Evolutionary conservation across 129 eudicot species (phyloP).

Genomic region (Pulicaria dysenterica): DNA sequence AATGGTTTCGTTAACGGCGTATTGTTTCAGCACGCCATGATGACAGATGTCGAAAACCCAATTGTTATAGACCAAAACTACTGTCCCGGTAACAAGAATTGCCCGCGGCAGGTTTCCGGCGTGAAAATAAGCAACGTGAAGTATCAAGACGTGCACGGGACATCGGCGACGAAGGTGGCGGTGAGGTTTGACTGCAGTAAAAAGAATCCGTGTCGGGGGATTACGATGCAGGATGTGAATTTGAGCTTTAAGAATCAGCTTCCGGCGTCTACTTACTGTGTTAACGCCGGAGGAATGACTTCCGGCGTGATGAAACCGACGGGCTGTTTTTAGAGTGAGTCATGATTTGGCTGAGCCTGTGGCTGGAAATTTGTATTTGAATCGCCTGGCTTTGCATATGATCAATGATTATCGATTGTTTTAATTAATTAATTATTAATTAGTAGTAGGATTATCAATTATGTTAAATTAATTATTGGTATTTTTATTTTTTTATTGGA

Average conservation of each 20-base stretch:
- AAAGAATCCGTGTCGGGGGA: conserved; percentile 48
- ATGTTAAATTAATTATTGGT: background rate
- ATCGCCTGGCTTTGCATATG: conserved; percentile 40
- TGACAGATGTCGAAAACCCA: conserved; percentile 60
- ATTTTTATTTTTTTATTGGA: background rate
- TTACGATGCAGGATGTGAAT: conserved; percentile 50
- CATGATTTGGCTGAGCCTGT: conserved; percentile 28
- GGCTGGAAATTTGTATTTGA: conserved; percentile 31
- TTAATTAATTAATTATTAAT: background rate
- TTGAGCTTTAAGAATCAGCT: conserved; percentile 35
- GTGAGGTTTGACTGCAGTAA: conserved; percentile 58
- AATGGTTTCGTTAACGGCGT: conserved; percentile 52
- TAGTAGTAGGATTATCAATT: conserved; percentile 15
- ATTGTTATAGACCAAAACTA: conserved; percentile 62
- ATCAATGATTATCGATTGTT: no score
- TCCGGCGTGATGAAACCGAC: conserved; percentile 50
- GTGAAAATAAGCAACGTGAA: conserved; percentile 50
- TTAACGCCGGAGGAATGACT: conserved; percentile 49
- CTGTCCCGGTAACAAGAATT: conserved; percentile 45
- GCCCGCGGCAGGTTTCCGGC: conserved; percentile 50
- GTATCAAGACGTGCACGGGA: conserved; percentile 52
- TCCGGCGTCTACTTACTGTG: conserved; percentile 41
- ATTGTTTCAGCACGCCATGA: conserved; percentile 44
- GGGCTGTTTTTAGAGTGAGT: conserved; percentile 42
- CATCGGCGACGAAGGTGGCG: conserved; percentile 63